Base-by-base conservation (phyloP, 495 filamentous ascomycete genomes). In the Elasticomyces elasticus region DNA sequence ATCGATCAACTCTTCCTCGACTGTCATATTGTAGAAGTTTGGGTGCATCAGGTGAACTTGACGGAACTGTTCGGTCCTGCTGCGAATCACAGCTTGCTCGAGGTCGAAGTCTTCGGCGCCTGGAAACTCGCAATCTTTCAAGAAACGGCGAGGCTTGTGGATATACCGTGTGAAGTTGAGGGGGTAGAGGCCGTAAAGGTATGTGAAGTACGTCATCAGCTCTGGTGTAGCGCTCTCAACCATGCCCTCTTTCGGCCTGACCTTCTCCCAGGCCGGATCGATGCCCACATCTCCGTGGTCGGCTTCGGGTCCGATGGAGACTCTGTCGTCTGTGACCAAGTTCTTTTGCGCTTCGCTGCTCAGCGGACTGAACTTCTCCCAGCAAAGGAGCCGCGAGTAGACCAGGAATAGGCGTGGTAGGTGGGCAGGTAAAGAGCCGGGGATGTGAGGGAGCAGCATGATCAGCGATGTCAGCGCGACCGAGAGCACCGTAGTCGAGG, bases 101-200 rank as follows among this genome's bases (percentile, higher is more conserved):
- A 88, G 74, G 59, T 88, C 84, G 40, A 87, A 73, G 40, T 83
- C 80, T 25, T 87, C 80, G 20, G 76, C 75, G 47, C 79, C 79
- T 31, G 76, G 65, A 51, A 78, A 78, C 43, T 81, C 72, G 6
- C 77, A 75, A 59, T 81, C 76, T 35, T 83, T 78, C 1, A 89
- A 68, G 54, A 81, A 87, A 60, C 80, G 76, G 31, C 84, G 77
- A 2, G 85, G 84, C 59, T 89, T 87, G 23, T 84, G 74, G 42
- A 89, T 82, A 67, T 85, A 89, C 58, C 79, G 79, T 72, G 83
- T 76, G 64, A 89, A 83, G 62, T 87, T 87, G 54, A 86, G 77
- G n/a, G 85, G 85, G 56, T 88, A 89, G 9, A 89, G 70, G 12
- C 85, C 85, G 55, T 89, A 89, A 2, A 89, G 70, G 40, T 85